These are phyloP conservation scores for Parastagonospora nodorum DNA, from an alignment of 2,329 filamentous ascomycete genomes.

Conservation along the genomic window DNA sequence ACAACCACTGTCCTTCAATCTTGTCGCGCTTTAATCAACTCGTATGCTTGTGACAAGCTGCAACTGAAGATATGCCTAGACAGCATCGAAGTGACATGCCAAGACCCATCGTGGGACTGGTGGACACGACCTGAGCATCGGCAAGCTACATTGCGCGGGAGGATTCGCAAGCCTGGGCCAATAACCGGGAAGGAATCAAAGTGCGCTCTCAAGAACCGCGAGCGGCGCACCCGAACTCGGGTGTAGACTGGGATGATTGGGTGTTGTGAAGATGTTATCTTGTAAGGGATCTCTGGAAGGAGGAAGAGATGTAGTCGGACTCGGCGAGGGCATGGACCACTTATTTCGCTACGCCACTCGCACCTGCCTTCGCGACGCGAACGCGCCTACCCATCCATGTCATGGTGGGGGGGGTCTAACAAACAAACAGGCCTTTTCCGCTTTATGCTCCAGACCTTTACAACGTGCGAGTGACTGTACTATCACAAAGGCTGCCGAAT, in stretches of 20 bases:
- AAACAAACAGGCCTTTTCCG: constrained; percentile 2
- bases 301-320: constrained; percentile 14
- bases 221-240: too few relatives aligned
- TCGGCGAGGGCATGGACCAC: constrained; percentile 18
- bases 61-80: too few relatives aligned
- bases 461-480: neutral
- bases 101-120: too few relatives aligned
- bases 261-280: constrained; percentile 6
- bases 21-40: neutral
- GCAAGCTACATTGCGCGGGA: too few relatives aligned
- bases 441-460: neutral
- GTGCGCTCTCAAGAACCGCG: too few relatives aligned
- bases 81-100: neutral
- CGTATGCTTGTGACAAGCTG: too few relatives aligned
- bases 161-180: too few relatives aligned
- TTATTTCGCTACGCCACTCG: constrained; percentile 5
- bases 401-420: constrained; percentile 6
- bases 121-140: too few relatives aligned
- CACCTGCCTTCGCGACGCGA: constrained; percentile 18
- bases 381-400: constrained; percentile 16
- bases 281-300: constrained; percentile 14
- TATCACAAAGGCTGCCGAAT: neutral
- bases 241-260: constrained; percentile 3
- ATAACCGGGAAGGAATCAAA: too few relatives aligned
- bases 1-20: neutral